Conservation (phyloP, 495 filamentous ascomycete genomes). For the Amniculicola lignicola region DNA sequence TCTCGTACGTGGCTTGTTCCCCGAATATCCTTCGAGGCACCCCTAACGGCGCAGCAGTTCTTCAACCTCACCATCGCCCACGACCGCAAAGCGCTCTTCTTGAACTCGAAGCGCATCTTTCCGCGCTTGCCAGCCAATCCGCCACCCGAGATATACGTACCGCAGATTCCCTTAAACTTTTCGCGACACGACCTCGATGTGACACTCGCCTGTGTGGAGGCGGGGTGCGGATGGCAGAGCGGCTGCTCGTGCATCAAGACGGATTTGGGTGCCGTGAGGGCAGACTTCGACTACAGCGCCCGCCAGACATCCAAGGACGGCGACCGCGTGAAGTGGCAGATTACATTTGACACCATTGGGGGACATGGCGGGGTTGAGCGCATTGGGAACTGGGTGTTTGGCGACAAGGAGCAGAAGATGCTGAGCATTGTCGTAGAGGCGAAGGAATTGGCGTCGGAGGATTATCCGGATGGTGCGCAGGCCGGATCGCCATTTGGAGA, state of each 20-base stretch:
- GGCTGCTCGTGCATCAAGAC: constrained; percentile 3
- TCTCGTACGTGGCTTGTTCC: not conserved
- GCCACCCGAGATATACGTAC: not conserved
- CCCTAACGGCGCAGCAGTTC: constrained; percentile 6
- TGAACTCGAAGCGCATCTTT: constrained; percentile 12
- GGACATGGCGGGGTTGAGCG: not conserved
- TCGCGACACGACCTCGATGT: constrained; percentile 9
- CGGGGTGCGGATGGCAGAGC: not conserved
- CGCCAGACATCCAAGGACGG: not conserved
- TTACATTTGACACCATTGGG: constrained; percentile 21
- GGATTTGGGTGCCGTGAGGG: not conserved
- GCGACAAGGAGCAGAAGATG: constrained; percentile 10
- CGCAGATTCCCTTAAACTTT: constrained; percentile 3
- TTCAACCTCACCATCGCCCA: constrained; percentile 19
- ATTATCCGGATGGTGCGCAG: not conserved
- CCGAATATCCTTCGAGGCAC: not conserved
- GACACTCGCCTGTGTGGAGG: not conserved
- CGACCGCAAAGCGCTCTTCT: constrained; percentile 1
- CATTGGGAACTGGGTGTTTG: not conserved
- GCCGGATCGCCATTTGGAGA: constrained; percentile 2
- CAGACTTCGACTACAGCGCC: constrained; percentile 18
- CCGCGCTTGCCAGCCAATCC: not conserved
- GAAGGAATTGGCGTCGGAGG: not conserved
- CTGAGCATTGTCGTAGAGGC: constrained; percentile 11
- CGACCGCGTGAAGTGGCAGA: constrained; percentile 1